Conservation (phyloP, 129 eudicot genomes). For the Erigeron canadensis region DNA sequence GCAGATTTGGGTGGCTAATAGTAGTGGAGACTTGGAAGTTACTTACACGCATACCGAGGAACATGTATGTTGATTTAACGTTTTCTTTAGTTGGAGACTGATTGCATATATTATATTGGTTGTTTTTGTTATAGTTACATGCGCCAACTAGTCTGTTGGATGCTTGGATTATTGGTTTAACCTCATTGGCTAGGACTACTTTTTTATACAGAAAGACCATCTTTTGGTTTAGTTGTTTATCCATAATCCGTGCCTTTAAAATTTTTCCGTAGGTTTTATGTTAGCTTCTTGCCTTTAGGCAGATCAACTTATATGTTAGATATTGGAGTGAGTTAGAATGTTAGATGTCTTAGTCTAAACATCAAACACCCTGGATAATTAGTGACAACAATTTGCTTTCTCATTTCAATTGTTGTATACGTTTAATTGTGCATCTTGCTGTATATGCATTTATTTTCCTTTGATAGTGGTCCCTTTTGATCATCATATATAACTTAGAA, state of each 20-base stretch:
- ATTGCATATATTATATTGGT: conserved; percentile 14
- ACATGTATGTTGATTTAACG: conserved; percentile 52
- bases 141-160: neutral
- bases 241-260: conserved; percentile 8
- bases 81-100: neutral
- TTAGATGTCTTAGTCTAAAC: too few species aligned
- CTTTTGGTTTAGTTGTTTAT: neutral
- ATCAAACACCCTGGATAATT: too few species aligned
- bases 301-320: neutral
- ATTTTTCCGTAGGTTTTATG: neutral
- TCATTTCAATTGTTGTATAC: too few species aligned
- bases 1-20: conserved; percentile 89
- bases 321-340: too few species aligned
- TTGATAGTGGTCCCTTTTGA: neutral
- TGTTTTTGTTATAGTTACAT: conserved; percentile 7
- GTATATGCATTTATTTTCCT: neutral
- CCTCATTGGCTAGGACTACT: neutral
- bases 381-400: neutral
- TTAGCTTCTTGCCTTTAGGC: neutral
- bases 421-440: neutral
- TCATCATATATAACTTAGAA: neutral
- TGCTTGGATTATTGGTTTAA: conserved; percentile 14
- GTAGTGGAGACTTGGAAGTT: conserved; percentile 82
- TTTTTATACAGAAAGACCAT: too few species aligned
- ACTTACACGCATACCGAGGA: conserved; percentile 81